Conservation (phyloP, 495 filamentous ascomycete species). For the Annulohypoxylon bovei region DNA sequence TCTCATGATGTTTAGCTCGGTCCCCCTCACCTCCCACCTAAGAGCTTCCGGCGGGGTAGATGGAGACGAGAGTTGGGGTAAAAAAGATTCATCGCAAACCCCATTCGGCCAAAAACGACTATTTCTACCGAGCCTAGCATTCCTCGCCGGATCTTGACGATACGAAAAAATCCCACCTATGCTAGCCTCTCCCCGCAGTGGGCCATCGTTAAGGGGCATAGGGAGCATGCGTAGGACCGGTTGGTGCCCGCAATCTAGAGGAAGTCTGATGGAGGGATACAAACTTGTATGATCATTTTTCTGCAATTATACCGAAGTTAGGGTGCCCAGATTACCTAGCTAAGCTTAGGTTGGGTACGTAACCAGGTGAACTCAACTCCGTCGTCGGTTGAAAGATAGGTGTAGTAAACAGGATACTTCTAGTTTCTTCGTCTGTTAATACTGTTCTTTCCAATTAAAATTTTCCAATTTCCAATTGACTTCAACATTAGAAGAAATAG, state of each 20-base stretch:
- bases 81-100: not conserved
- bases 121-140: constrained; percentile 33
- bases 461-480: not conserved
- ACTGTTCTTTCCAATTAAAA: not conserved
- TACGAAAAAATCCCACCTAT: not conserved
- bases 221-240: constrained; percentile 3
- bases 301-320: not conserved
- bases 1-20: constrained; percentile 23
- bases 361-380: constrained; percentile 11
- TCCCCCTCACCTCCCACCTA: constrained; percentile 11
- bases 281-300: not conserved
- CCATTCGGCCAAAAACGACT: constrained; percentile 32
- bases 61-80: constrained; percentile 29
- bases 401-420: not conserved
- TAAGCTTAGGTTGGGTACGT: constrained; percentile 3
- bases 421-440: not conserved
- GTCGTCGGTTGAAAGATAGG: constrained; percentile 14
- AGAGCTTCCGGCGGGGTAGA: constrained; percentile 27
- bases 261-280: not conserved
- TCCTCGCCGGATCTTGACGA: constrained; percentile 28
- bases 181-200: constrained; percentile 19
- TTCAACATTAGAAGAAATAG: not conserved
- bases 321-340: not conserved
- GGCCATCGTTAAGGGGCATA: constrained; percentile 11
- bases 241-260: constrained; percentile 25